Conservation (phyloP, 2,329 filamentous ascomycete species). For the Cordyceps pruinosa region DNA sequence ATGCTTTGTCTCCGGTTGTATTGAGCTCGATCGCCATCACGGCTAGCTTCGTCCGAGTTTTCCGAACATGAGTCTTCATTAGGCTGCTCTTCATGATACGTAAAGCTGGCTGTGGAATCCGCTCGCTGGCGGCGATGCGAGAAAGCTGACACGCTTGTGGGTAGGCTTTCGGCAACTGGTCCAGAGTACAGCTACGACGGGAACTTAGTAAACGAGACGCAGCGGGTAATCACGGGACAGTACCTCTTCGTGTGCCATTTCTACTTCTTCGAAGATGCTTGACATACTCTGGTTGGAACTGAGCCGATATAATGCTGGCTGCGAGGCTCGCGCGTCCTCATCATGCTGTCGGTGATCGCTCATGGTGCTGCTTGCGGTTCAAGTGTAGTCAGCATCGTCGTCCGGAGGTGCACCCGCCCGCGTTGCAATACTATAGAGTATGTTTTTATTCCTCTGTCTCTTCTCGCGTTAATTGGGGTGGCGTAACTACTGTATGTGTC, state of each 20-base stretch:
- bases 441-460: neutral
- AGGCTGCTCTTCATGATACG: constrained; percentile 72
- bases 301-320: constrained; percentile 50
- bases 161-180: constrained; percentile 91
- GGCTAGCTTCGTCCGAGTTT: constrained; percentile 17
- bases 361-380: constrained; percentile 2
- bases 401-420: neutral
- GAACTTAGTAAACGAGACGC: neutral
- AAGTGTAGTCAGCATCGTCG: neutral
- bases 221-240: neutral
- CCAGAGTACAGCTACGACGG: constrained; percentile 74
- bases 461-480: neutral
- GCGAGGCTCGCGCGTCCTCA: constrained; percentile 2
- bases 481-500: neutral
- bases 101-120: constrained; percentile 82
- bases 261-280: constrained; percentile 89
- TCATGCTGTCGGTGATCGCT: neutral
- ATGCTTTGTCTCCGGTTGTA: constrained; percentile 23
- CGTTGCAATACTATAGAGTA: no score
- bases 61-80: constrained; percentile 43
- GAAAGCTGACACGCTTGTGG: constrained; percentile 88
- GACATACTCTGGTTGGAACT: constrained; percentile 65
- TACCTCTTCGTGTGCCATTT: constrained; percentile 96
- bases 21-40: neutral
- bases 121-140: constrained; percentile 73